Conservation (phyloP, 2,329 filamentous ascomycete genomes). For the Fusarium sp. region DNA sequence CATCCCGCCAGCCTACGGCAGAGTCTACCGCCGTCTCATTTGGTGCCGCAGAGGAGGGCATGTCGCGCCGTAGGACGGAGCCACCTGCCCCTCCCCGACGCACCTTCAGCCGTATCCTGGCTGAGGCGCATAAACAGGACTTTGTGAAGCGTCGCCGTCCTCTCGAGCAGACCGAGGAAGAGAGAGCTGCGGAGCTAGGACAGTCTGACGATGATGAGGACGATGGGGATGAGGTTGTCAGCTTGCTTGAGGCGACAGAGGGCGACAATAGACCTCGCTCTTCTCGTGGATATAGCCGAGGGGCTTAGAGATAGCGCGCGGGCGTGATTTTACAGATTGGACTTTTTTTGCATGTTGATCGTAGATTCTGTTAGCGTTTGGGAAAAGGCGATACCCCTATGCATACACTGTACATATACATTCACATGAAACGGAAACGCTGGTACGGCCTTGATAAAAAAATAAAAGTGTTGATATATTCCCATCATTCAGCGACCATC, state of each 20-base stretch:
- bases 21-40: constrained; percentile 33
- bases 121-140: constrained; percentile 88
- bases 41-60: constrained; percentile 36
- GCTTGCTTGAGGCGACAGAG: constrained; percentile 47
- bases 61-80: constrained; percentile 50
- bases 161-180: constrained; percentile 41
- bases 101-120: constrained; percentile 73
- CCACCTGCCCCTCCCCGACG: constrained; percentile 34
- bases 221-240: constrained; percentile 41
- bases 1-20: constrained; percentile 33
- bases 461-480: background rate
- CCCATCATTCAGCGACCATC: constrained; percentile 6
- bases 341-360: background rate
- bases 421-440: background rate
- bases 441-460: background rate
- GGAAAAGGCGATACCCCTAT: constrained; percentile 12
- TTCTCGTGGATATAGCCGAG: constrained; percentile 27
- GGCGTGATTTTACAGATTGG: background rate
- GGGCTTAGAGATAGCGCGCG: background rate
- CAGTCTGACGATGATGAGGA: constrained; percentile 54
- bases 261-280: constrained; percentile 36
- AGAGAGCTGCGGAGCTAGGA: constrained; percentile 42
- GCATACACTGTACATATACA: constrained; percentile 25
- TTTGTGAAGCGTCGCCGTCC: constrained; percentile 81
- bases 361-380: constrained; percentile 10